phyloP scores from a whole-genome alignment of 176 grass and related monocot genomes.

The Neostapfia colusana region DNA sequence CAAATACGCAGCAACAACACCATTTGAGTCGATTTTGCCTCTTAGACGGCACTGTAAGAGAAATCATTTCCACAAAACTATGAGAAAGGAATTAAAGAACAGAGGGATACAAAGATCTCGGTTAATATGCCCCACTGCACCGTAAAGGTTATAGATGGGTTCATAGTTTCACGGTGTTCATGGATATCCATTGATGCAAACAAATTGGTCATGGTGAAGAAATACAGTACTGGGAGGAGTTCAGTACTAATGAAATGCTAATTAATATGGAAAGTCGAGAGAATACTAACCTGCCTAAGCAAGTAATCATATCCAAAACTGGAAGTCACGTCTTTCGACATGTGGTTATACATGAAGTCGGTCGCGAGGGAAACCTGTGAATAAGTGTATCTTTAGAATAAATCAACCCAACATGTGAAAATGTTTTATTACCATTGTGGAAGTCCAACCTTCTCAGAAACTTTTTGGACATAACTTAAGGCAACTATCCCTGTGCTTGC shows the following conservation, averaged over 20 bases:
- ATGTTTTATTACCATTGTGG: conserved; percentile 6
- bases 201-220: not conserved
- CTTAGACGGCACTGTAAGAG: conserved; percentile 77
- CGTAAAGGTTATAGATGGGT: not conserved
- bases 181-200: conserved; percentile 10
- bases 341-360: conserved; percentile 99
- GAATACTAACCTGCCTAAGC: conserved; percentile 77
- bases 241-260: conserved; percentile 29
- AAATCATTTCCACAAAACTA: conserved; percentile 23
- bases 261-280: not conserved
- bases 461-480: conserved; percentile 96
- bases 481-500: conserved; percentile 95
- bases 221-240: conserved; percentile 9
- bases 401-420: conserved; percentile 1
- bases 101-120: not conserved
- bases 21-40: conserved; percentile 91
- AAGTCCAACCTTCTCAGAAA: conserved; percentile 86
- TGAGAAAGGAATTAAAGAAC: conserved; percentile 3
- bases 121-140: not conserved
- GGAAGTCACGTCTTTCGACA: conserved; percentile 84
- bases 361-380: conserved; percentile 87
- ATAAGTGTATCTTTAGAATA: conserved; percentile 25
- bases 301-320: conserved; percentile 99
- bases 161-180: not conserved
- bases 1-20: conserved; percentile 78